These are phyloP conservation scores for Mycothermus thermophilus DNA, from an alignment of 495 filamentous ascomycete species.

Conservation along the genomic window DNA sequence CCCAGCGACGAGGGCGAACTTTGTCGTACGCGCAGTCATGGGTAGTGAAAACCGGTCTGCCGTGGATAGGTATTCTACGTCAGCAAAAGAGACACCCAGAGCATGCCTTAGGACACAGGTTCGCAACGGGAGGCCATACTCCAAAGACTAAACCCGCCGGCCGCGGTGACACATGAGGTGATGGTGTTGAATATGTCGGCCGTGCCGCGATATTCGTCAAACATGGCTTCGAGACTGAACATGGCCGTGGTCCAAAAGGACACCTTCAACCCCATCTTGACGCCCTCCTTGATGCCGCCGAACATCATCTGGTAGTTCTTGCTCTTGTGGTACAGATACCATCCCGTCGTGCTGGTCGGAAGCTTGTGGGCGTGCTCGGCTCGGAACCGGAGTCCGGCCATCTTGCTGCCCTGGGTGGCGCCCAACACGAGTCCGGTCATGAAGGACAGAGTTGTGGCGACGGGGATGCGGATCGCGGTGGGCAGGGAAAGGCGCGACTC, in stretches of 20 bases:
- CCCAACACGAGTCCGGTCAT: slow-evolving; percentile 55
- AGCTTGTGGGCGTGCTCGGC: slow-evolving; percentile 88
- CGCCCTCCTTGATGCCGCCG: slow-evolving; percentile 61
- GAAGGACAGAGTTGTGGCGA: slow-evolving; percentile 45
- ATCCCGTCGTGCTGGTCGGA: slow-evolving; percentile 64
- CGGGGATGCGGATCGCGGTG: slow-evolving; percentile 44
- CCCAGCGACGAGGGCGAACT: slow-evolving; percentile 63
- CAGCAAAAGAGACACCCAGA: no score
- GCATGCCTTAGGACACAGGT: no score
- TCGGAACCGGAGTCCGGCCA: slow-evolving; percentile 66
- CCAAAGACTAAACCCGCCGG: slow-evolving; percentile 76
- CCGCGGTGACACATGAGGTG: slow-evolving; percentile 64
- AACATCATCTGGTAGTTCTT: slow-evolving; percentile 79
- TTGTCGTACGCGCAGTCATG: slow-evolving; percentile 73
- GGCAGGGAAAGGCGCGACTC: slow-evolving; percentile 49
- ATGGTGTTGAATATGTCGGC: slow-evolving; percentile 64
- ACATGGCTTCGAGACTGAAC: slow-evolving; percentile 66
- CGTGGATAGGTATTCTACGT: slow-evolving; percentile 2
- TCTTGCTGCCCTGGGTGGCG: slow-evolving; percentile 54
- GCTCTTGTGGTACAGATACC: slow-evolving; percentile 95
- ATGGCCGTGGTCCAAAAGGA: slow-evolving; percentile 52
- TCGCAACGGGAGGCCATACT: slow-evolving; percentile 38
- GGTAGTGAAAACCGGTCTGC: slow-evolving; percentile 68
- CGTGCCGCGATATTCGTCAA: slow-evolving; percentile 59
- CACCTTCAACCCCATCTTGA: slow-evolving; percentile 60